Conservation (phyloP, 352 stramenopile species). For the Thraustochytrium sp. region DNA sequence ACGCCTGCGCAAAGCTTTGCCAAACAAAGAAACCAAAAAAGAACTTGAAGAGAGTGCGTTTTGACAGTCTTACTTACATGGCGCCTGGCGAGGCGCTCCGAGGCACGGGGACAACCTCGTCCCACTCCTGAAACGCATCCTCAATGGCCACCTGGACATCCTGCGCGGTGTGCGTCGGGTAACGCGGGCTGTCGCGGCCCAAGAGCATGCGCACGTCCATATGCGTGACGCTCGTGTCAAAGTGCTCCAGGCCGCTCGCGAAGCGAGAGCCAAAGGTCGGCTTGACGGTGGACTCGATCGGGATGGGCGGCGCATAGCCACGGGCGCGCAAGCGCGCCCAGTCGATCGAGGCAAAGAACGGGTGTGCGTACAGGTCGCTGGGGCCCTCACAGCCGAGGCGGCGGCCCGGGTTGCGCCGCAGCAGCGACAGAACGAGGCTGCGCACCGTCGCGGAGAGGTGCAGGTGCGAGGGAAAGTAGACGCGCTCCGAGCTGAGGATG, state of each 20-base stretch:
- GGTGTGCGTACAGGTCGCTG: constrained; percentile 72
- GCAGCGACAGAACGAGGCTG: constrained; percentile 34
- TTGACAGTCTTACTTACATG: no score
- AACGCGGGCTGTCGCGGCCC: not conserved
- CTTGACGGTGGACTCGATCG: not conserved
- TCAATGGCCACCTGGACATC: not conserved
- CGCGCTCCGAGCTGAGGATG: constrained; percentile 71
- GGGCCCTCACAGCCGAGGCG: constrained; percentile 56
- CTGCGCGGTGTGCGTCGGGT: not conserved
- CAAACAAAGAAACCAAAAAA: no score
- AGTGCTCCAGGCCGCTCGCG: not conserved
- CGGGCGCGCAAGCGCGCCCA: not conserved
- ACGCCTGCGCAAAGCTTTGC: no score
- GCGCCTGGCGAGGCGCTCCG: no score
- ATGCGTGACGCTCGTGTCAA: not conserved
- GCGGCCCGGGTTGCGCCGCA: constrained; percentile 38
- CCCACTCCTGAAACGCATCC: not conserved
- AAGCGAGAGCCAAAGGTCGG: not conserved
- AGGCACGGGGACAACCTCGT: no score
- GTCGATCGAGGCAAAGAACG: constrained; percentile 64
- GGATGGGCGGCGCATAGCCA: not conserved
- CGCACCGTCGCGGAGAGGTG: constrained; percentile 51
- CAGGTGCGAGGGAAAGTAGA: constrained; percentile 70
- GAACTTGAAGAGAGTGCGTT: no score
- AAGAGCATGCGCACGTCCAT: not conserved